Evolutionary conservation across 169 alveolate species (phyloP), one percentile per base, ranked within the genome.

Genomic region (Cryptosporidium felis): DNA sequence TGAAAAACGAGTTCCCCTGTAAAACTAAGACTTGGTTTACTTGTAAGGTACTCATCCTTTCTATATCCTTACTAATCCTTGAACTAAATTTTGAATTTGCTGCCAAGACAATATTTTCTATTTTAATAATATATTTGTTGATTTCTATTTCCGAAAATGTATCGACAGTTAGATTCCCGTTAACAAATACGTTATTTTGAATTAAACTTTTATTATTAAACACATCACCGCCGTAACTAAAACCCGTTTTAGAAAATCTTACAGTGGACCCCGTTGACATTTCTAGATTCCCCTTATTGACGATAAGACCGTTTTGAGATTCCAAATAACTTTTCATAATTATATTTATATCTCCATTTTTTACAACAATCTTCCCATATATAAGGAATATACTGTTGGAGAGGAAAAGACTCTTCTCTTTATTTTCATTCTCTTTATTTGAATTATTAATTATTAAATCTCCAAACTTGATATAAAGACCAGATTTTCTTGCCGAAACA

Each of bases 1-100:
- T n/a, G n/a, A 74, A 40, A 38, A 49, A 21, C 41, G 85, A 74
- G 23, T 74, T 21, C n/a, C 85, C 85, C 56, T 74, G 63, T 74
- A 74, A 40, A 21, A 74, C 49, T 21, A 74, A 36, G 10, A 28
- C 85, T 9, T 42, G 38, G 41, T 74, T 21, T 47, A 74, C 30
- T 1, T 3, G 16, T 53, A 74, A 38, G 6, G 26, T n/a, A n/a
- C 40, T n/a, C n/a, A 61, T 32, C 40, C 74, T 74, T 36, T 26
- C 14, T 74, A 56, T 56, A 8, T 56, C 32, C 6, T n/a, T 14
- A 30, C 32, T 26, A 2, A 10, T 56, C 23, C 23, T 34, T 3
- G 40, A n/a, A 23, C 26, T 49, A 40, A 74, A n/a, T 23, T 51
- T 49, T 30, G 85, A 74, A 30, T 38, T 18, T 0, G 85, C 18